Base-by-base conservation (phyloP, 1,284 basidiomycete genomes). In the Athelia psychrophila region DNA sequence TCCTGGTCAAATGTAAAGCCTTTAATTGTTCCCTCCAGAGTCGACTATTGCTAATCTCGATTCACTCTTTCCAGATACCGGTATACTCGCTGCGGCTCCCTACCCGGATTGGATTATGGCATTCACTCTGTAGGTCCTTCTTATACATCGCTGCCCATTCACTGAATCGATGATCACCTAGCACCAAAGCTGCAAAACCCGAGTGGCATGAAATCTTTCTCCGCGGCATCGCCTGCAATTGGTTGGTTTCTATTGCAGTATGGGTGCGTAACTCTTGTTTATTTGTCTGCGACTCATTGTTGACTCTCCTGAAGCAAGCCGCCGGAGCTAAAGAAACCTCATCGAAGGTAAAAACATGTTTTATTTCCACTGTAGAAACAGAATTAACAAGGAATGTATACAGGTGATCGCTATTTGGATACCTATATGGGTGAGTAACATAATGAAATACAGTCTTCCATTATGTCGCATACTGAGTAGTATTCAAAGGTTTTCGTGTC, bases 141-240 rank as follows among this genome's bases (percentile, higher is more conserved):
- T 18, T 10, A 45, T 40, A 52, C 45, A 24, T 36, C 48, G 30
- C 25, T 6, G 18, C 15, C 22, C 15, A n/a, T 27, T 33, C 36
- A 13, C 51, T 32, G 54, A 22, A 3, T 51, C 49, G 53, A 20
- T 25, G 42, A n/a, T 48, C 48, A 9, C n/a, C n/a, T 49, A 87
- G 86, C 45, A 67, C 78, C 48, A 88, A 88, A 62, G 85, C 84
- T 0, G 69, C 70, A 2, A 79, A 82, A 16, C 86, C 87, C 1
- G 67, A 75, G 36, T 89, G 86, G 85, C 75, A 87, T 62, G 80
- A 91, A 63, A 85, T 91, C 46, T 86, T 91, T 68, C 66, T 90
- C 18, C 76, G 88, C 19, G 88, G 86, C 0, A 88, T 91, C 56
- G 88, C 80, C 3, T 91, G 88, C 59, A 91, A 91, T 59, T 88